Base-by-base conservation (phyloP, 768 basidiomycete genomes). In the Holtermannia corniformis region DNA sequence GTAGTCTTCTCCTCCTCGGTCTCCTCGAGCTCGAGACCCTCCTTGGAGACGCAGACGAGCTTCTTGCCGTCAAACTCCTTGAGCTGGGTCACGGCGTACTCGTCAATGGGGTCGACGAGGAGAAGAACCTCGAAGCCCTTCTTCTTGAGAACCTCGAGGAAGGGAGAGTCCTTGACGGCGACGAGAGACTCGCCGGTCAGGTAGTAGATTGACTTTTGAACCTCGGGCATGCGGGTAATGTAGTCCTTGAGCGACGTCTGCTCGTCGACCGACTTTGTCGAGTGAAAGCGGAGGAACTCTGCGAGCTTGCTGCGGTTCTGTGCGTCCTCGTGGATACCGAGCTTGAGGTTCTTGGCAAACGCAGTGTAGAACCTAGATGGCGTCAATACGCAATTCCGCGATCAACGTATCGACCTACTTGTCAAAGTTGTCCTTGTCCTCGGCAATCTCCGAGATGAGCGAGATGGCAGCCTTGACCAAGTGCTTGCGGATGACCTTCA, bases 61-160 rank as follows among this genome's bases (percentile, higher is more conserved):
- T 95, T 96, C 81, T 91, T 90, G 74, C 86, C 85, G 53, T 96
- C 93, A 69, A 93, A 99, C 78, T 97, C 93, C 81, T 97, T 97
- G 74, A 99, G 82, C 74, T 97, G 93, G 20, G 90, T 93, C 73
- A 92, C 83, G 56, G 93, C 93, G 72, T 97, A 99, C 77, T 96
- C 92, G 73, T 96, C 93, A 69, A 96, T 97, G 68, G 93, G 93
- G 78, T 97, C 93, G 63, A 95, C 87, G 54, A 99, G 84, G 61
- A 99, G 84, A 47, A 99, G 81, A 59, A 95, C 90, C 75, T 97
- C 93, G 74, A 96, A 96, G 77, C 88, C 88, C 81, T 88, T 96
- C 86, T 90, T 92, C 84, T 92, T 97, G 73, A 97, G 84, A 47
- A 93, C 87, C 77, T 97, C 93, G 52, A 97, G 84, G 92, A 97